Evolutionary conservation across 2,329 filamentous ascomycete genomes (phyloP).

Genomic region (Elsinoe fawcettii): DNA sequence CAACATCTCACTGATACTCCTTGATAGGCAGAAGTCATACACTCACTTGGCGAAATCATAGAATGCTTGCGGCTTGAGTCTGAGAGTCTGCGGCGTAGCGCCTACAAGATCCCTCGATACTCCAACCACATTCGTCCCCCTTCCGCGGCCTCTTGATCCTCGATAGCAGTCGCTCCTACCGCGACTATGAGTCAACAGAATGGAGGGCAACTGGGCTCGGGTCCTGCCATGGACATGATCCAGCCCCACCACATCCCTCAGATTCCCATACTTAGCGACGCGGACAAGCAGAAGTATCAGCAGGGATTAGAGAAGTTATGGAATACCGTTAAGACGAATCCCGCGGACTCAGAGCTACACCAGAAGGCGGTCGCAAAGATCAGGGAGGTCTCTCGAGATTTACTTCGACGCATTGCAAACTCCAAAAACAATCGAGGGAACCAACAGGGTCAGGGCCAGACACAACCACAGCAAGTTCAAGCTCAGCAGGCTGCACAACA

Average conservation of each 20-base stretch:
- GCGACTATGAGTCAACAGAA: constrained; percentile 11
- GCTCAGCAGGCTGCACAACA: constrained; percentile 5
- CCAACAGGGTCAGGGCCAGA: background rate
- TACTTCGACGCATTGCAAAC: constrained; percentile 15
- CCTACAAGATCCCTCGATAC: background rate
- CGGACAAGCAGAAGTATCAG: constrained; percentile 14
- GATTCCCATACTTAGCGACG: constrained; percentile 18
- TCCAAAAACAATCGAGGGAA: constrained; percentile 14
- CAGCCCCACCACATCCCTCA: constrained; percentile 17
- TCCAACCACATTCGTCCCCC: background rate
- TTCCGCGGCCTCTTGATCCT: too few relatives aligned
- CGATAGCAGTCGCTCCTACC: background rate
- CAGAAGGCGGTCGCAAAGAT: constrained; percentile 19
- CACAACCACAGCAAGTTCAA: constrained; percentile 4
- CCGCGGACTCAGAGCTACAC: constrained; percentile 16
- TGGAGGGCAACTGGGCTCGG: background rate
- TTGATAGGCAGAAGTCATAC: background rate
- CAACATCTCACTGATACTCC: background rate
- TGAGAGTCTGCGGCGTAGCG: background rate
- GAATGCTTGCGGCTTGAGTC: background rate
- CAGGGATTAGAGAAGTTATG: constrained; percentile 18
- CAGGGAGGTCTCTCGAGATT: constrained; percentile 20
- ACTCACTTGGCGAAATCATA: background rate
- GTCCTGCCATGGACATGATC: constrained; percentile 17
- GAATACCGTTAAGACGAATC: constrained; percentile 16